These are phyloP conservation scores for Juglanconis oblonga DNA, from an alignment of 2,329 filamentous ascomycete genomes.

Conservation along the genomic window DNA sequence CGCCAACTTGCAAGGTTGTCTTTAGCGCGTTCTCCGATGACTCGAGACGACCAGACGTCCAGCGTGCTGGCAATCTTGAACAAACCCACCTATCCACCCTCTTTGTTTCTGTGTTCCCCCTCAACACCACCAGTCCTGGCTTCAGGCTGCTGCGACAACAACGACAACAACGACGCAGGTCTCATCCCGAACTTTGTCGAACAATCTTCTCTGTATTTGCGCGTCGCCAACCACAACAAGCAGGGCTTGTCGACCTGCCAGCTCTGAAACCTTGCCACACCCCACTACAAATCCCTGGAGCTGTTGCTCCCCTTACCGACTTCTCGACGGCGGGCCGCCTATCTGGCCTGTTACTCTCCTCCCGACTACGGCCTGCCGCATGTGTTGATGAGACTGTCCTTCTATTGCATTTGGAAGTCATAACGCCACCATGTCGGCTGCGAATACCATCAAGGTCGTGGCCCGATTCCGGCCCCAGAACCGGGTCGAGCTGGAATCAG, in stretches of 20 bases:
- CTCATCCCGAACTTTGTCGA: too few species aligned
- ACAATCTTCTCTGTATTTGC: neutral
- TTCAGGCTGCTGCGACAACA: neutral
- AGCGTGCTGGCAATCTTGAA: neutral
- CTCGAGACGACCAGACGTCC: neutral
- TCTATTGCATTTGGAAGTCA: conserved; percentile 25
- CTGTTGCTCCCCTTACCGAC: conserved; percentile 10
- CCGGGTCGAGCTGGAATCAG: conserved; percentile 84
- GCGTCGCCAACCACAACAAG: neutral
- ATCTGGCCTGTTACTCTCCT: conserved; percentile 12
- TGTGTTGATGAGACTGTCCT: conserved; percentile 24
- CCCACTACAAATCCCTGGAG: conserved; percentile 7
- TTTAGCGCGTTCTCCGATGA: neutral
- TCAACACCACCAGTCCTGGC: neutral
- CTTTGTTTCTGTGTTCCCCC: neutral
- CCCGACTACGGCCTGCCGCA: conserved; percentile 14
- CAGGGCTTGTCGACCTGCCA: conserved; percentile 3
- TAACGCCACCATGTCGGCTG: conserved; percentile 50
- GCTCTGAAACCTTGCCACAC: neutral
- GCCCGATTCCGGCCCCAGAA: conserved; percentile 98
- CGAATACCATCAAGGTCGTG: conserved; percentile 80
- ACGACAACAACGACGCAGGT: neutral
- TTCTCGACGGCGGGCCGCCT: conserved; percentile 15
- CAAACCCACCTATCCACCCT: neutral
- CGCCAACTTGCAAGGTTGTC: neutral